phyloP scores from a whole-genome alignment of 345 rosid species.

The Salix koriyanagi region DNA sequence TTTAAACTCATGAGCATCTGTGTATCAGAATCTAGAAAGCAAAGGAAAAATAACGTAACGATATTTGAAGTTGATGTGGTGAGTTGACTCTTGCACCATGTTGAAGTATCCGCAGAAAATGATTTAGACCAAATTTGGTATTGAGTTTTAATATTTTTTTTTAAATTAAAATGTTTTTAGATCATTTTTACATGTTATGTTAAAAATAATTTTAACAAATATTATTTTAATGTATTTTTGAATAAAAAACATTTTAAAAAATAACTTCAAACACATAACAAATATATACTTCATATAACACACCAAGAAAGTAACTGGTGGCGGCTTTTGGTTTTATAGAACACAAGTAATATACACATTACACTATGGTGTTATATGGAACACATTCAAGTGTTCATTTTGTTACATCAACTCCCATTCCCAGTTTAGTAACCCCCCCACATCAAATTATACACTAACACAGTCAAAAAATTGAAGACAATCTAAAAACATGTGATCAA shows the following conservation, averaged over 20 bases:
- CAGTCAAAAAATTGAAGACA: not conserved
- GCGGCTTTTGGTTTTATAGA: not conserved
- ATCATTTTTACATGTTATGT: too few relatives aligned
- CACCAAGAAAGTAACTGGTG: not conserved
- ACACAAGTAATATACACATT: not conserved
- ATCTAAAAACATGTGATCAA: conserved; percentile 1
- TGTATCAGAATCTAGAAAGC: not conserved
- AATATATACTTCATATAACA: not conserved
- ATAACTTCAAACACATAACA: too few relatives aligned
- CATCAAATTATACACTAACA: not conserved
- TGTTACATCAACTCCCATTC: not conserved
- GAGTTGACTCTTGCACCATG: not conserved
- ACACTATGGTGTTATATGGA: not conserved
- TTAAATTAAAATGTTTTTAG: too few relatives aligned
- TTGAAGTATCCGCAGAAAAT: not conserved
- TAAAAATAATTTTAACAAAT: too few relatives aligned
- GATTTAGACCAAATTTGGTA: too few relatives aligned
- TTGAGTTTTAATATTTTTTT: too few relatives aligned
- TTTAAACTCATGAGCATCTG: too few relatives aligned
- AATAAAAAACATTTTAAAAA: too few relatives aligned
- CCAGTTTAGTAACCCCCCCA: not conserved
- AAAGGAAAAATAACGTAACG: too few relatives aligned
- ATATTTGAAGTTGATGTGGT: not conserved
- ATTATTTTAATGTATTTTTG: too few relatives aligned
- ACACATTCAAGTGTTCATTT: not conserved